Base-by-base conservation (phyloP, 2,329 filamentous ascomycete genomes). In the Gremmenia infestans region DNA sequence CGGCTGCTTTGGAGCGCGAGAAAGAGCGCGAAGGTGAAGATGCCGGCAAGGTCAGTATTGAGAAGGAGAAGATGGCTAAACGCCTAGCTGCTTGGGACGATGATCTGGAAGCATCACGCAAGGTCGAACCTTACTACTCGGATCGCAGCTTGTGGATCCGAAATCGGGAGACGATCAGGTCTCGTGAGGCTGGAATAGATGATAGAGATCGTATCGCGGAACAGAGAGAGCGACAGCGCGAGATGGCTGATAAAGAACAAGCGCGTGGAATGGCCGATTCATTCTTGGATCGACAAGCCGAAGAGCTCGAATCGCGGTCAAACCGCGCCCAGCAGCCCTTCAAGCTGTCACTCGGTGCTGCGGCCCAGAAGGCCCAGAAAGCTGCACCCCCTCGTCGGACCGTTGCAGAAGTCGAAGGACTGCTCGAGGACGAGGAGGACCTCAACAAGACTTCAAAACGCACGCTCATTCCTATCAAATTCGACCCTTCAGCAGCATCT, bases 341-440 rank as follows among this genome's bases (percentile, higher is more conserved):
- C 81, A 97, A 96, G 72, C 81, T 97, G 55, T 96, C 91, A 1
- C 86, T 97, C 25, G 92, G 92, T 53, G 91, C 91, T 0, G 90
- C 92, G 0, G 89, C 91, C 0, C 91, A 95, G 71, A 91, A 83
- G 67, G 80, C 79, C 15, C 80, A 79, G 53, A 74, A 82, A 53
- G 77, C 77, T 42, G 78, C 78, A 14, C 75, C 82, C 0, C 78
- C 82, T 56, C 82, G 89, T 57, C 87, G 91, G 58, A 96, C 91
- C 0, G 87, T 96, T 59, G 91, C 91, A 55, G 94, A 99, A 70
- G 90, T 99, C 54, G 94, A 97, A 76, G 91, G 91, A 35, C 78
- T 99, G 0, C 78, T 99, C 62, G 94, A 97, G 74, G 92, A 97
- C 72, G 94, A 97, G 72, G 94, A 97, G 68, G 89, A 94, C 60